phyloP scores from a whole-genome alignment of 805 yeast genomes.

The Suhomyces tanzawaensis region DNA sequence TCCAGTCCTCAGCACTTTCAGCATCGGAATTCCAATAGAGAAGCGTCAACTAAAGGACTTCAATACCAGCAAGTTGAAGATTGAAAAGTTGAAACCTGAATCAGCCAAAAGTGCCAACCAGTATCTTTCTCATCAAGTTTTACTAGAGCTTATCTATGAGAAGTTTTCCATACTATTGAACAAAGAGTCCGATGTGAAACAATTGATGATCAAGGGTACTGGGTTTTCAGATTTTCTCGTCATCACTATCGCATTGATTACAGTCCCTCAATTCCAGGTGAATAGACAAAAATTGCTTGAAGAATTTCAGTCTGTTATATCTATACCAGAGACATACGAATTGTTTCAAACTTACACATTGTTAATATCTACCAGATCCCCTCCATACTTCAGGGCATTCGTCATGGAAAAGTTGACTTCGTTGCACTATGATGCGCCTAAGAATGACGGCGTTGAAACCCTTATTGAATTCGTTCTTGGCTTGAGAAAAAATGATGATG shows the following conservation, averaged over 20 bases:
- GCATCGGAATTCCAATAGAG: conserved; percentile 63
- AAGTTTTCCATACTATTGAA: conserved; percentile 34
- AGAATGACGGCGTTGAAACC: conserved; percentile 64
- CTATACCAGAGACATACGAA: conserved; percentile 61
- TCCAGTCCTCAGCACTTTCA: conserved; percentile 51
- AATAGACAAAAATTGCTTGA: conserved; percentile 7
- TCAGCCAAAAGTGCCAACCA: neutral
- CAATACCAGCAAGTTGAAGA: conserved; percentile 19
- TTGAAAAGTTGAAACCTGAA: conserved; percentile 8
- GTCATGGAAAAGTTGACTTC: conserved; percentile 50
- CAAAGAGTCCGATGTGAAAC: conserved; percentile 48
- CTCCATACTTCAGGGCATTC: conserved; percentile 44
- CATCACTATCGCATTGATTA: conserved; percentile 43
- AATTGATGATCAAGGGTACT: conserved; percentile 59
- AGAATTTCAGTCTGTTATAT: conserved; percentile 33
- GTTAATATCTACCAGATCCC: conserved; percentile 49
- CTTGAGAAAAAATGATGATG: conserved; percentile 66
- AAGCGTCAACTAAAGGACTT: conserved; percentile 56
- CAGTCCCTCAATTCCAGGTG: conserved; percentile 25
- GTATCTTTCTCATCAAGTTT: conserved; percentile 10
- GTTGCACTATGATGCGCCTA: conserved; percentile 53
- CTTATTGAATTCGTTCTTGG: conserved; percentile 78
- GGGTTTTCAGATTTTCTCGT: conserved; percentile 62
- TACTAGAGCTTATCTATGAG: conserved; percentile 28
- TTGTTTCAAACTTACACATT: conserved; percentile 60